Percentiles rank a stretch among this genome's conserved stretches.
Evolutionary conservation across 805 yeast species (phyloP).

Genomic region (Saturnispora diversa): DNA sequence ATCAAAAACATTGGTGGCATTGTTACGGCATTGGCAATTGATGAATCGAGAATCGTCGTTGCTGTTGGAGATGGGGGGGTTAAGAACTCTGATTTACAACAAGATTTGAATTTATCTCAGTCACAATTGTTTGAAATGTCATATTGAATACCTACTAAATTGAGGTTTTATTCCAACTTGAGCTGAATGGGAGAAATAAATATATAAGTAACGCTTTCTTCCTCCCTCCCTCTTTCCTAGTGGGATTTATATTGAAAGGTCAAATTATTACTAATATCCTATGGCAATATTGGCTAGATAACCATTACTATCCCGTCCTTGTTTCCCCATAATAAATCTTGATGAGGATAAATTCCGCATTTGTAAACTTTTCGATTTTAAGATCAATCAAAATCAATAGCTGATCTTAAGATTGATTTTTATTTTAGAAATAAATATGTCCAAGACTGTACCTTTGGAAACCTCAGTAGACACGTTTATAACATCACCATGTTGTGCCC

Average conservation of each 20-base stretch:
- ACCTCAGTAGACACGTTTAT: conserved; percentile 17
- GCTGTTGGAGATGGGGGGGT: conserved; percentile 10
- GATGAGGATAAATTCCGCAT: too few species aligned
- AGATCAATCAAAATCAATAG: background rate
- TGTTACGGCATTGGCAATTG: conserved; percentile 6
- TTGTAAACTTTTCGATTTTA: background rate
- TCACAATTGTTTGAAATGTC: conserved; percentile 7
- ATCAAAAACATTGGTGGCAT: conserved; percentile 6
- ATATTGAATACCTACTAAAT: background rate
- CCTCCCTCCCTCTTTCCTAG: too few species aligned
- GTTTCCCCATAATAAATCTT: too few species aligned
- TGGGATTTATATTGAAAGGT: too few species aligned
- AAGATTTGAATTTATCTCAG: conserved; percentile 5
- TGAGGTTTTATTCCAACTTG: too few species aligned
- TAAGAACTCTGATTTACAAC: conserved; percentile 6
- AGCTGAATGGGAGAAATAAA: too few species aligned
- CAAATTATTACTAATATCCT: too few species aligned
- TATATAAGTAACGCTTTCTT: too few species aligned
- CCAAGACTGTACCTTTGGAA: conserved; percentile 5
- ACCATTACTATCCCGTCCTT: too few species aligned
- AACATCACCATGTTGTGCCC: conserved; percentile 41
- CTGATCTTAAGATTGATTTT: background rate
- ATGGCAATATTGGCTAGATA: too few species aligned
- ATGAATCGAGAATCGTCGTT: background rate
- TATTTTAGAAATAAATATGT: background rate